Base-by-base conservation (phyloP, 805 yeast species). In the Candida schatavii region DNA sequence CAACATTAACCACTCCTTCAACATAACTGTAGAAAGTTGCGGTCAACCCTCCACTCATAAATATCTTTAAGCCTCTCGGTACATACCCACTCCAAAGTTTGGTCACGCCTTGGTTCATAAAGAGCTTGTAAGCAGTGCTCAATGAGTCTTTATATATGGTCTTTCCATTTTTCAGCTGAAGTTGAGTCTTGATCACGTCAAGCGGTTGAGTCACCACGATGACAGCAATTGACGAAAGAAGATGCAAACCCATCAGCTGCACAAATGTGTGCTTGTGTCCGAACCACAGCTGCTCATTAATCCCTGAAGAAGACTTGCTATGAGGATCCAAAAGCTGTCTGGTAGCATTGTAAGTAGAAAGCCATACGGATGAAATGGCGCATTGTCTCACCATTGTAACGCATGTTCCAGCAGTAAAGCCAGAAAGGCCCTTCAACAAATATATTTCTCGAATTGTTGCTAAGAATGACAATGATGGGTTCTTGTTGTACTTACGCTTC, bases 371-470 rank as follows among this genome's bases (percentile, higher is more conserved):
- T 17, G 95, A 81, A 47, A 85, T 84, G 33, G 84, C 74, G 2
- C 81, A 75, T 56, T 91, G 98, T 50, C 98, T 77, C 7, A 81
- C 61, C 17, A 88, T 64, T 0, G 99, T 91, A n/a, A 95, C 85
- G 44, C 77, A 62, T 11, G 90, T 75, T 18, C 97, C 98, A 51
- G 87, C 90, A 20, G 81, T 72, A 53, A 88, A 88, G 1, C 96
- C 95, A 29, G 78, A 61, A 2, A 83, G 42, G 0, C 98, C 97
- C 46, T 88, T 79, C 5, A 84, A 70, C 35, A 62, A 56, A 56
- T 85, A 85, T 57, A 90, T 87, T 54, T 86, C 90, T 42, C 68
- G 70, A 4, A 80, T 59, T 0, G 85, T 75, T 4, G 72, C 72
- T 29, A 72, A 54, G 34, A 83, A 68, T 1, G 80, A 74, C 32